A percentile compares a stretch with the other conserved stretches of the same genome.
Conservation (phyloP, 352 stramenopile genomes). For the Phytophthora capsici region DNA sequence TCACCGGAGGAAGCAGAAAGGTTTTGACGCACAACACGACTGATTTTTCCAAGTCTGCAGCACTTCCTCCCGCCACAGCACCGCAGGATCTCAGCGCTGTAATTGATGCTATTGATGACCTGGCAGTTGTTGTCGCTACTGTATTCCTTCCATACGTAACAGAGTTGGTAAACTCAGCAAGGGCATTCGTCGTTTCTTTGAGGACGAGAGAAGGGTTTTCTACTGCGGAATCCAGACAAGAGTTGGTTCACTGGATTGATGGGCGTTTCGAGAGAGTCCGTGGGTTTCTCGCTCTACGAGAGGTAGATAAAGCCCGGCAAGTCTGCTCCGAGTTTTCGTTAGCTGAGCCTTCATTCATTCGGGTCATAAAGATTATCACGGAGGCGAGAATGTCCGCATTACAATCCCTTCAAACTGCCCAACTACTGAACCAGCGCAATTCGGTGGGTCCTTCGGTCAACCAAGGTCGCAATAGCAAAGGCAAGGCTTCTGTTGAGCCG, state of each 20-base stretch:
- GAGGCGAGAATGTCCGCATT: not conserved
- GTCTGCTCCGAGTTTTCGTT: conserved; percentile 8
- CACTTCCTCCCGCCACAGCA: not conserved
- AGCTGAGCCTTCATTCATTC: conserved; percentile 10
- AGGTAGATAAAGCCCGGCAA: not conserved
- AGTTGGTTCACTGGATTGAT: conserved; percentile 15
- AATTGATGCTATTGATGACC: conserved; percentile 15
- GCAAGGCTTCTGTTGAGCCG: not conserved
- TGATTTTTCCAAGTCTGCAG: conserved; percentile 11
- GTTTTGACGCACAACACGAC: conserved; percentile 6
- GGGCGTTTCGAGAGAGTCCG: conserved; percentile 5
- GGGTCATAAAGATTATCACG: conserved; percentile 10
- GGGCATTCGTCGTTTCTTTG: conserved; percentile 9
- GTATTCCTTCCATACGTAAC: conserved; percentile 3
- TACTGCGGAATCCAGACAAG: not conserved
- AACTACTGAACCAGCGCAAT: not conserved
- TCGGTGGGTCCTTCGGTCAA: not conserved
- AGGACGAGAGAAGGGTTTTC: conserved; percentile 3
- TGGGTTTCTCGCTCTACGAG: not conserved
- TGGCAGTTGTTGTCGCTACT: not conserved
- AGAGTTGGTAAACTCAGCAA: not conserved
- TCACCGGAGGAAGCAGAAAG: not conserved
- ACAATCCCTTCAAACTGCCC: not conserved
- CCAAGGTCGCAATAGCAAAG: conserved; percentile 2
- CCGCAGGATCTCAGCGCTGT: not conserved